Conservation (phyloP, 1,284 basidiomycete genomes). For the Ustilago bromivora region DNA sequence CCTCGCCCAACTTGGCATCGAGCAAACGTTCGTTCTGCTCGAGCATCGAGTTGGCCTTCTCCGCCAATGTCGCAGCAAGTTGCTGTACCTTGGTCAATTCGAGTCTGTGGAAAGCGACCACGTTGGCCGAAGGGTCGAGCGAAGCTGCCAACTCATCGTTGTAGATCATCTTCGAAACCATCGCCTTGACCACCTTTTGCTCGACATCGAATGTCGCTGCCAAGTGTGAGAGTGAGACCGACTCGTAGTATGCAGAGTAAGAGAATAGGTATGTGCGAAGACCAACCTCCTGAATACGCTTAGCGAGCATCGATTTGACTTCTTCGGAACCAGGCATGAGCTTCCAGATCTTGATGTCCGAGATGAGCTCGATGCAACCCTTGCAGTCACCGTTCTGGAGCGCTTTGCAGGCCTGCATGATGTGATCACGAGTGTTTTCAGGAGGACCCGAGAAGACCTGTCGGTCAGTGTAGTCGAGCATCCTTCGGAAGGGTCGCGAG, state of each 20-base stretch:
- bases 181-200: slow-evolving; percentile 83
- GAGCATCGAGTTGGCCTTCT: slow-evolving; percentile 86
- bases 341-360: slow-evolving; percentile 97
- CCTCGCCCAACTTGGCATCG: slow-evolving; percentile 82
- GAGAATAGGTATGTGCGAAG: slow-evolving; percentile 97
- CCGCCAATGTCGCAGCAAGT: slow-evolving; percentile 76
- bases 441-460: slow-evolving; percentile 98
- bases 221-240: slow-evolving; percentile 86
- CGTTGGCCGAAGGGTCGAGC: slow-evolving; percentile 86
- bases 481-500: slow-evolving; percentile 92
- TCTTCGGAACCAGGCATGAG: slow-evolving; percentile 85
- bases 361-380: slow-evolving; percentile 88
- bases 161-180: slow-evolving; percentile 99
- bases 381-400: slow-evolving; percentile 98
- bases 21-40: slow-evolving; percentile 96
- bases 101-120: slow-evolving; percentile 88
- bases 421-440: slow-evolving; percentile 97
- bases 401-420: slow-evolving; percentile 98
- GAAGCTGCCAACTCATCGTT: slow-evolving; percentile 94
- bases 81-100: slow-evolving; percentile 75
- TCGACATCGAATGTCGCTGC: slow-evolving; percentile 88
- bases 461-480: slow-evolving; percentile 96
- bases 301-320: slow-evolving; percentile 94
- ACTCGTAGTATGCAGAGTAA: slow-evolving; percentile 94
- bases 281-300: slow-evolving; percentile 98